Base-by-base conservation (phyloP, 129 eudicot genomes). In the Escallonia rubra region DNA sequence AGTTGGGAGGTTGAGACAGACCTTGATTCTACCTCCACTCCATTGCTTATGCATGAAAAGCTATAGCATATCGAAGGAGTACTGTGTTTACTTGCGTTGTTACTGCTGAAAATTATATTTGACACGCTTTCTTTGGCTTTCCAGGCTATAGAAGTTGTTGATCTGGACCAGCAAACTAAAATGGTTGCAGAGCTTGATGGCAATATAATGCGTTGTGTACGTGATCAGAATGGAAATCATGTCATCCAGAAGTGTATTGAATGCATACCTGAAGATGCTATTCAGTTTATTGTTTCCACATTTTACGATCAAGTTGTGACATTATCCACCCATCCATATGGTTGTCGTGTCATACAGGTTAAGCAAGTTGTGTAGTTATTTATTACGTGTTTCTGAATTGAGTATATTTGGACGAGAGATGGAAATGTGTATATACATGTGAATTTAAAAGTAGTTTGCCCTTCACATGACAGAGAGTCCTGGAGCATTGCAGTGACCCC, bases 121-220 rank as follows among this genome's bases (percentile, higher is more conserved):
- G 68, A 49, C 42, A 34, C 43, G 10, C 10, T 52, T 66, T 6
- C 55, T 57, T 45, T 9, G 23, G n/a, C 11, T 43, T 54, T 65
- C 10, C 80, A 88, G 96, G 89, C 91, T 13, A 88, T 88, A 4
- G 96, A 88, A 75, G 86, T 88, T 79, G 91, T 88, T 67, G 86
- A 85, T 64, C 72, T 85, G 72, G 96, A 83, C 68, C 96, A 88
- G 72, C 81, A 88, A 71, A 88, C 79, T 40, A 77, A 75, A 73
- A 88, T 88, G 96, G 96, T 85, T 59, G 77, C 68, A 8, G 96
- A 88, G 69, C 96, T 88, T 69, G 96, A 88, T 78, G 96, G 96
- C 56, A 81, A 88, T 68, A 75, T 88, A 7, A 88, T 85, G 96
- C 89, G 96, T 44, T 88, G 96, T 67, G 92, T 88, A 5, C 89